A percentile compares a stretch with the other conserved stretches of the same genome.
phyloP scores from a whole-genome alignment of 495 filamentous ascomycete species.

The Penicillium canariense region DNA sequence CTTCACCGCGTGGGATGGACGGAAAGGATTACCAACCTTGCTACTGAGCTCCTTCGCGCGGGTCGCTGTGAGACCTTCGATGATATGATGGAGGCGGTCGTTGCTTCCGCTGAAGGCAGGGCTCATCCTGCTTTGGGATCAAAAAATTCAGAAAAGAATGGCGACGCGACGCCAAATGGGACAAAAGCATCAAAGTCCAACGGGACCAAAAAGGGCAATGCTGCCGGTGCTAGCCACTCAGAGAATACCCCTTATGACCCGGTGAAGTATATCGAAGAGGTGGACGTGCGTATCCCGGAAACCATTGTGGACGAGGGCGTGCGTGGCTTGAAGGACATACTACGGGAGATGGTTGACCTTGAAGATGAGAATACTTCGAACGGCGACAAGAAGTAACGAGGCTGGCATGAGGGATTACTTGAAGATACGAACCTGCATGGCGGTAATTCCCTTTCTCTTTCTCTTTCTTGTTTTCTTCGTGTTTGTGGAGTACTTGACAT shows the following conservation, averaged over 20 bases:
- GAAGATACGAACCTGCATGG: conserved; percentile 23
- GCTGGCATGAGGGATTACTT: not conserved
- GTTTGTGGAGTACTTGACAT: conserved; percentile 20
- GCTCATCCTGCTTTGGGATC: conserved; percentile 31
- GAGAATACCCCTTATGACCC: conserved; percentile 21
- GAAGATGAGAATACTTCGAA: conserved; percentile 41
- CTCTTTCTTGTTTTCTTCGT: conserved; percentile 3
- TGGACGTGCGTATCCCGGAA: conserved; percentile 43
- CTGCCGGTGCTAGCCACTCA: conserved; percentile 8
- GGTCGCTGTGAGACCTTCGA: conserved; percentile 49
- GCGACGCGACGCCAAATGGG: conserved; percentile 18
- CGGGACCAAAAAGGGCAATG: conserved; percentile 25
- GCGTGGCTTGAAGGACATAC: conserved; percentile 44
- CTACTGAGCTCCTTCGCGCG: conserved; percentile 45
- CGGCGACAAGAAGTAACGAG: conserved; percentile 27
- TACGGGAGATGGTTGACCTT: conserved; percentile 49
- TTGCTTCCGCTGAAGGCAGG: conserved; percentile 42
- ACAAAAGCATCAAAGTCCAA: conserved; percentile 24
- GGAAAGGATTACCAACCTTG: conserved; percentile 38
- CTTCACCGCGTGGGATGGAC: conserved; percentile 45
- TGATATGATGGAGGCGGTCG: conserved; percentile 44
- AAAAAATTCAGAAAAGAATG: conserved; percentile 17
- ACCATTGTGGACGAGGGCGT: conserved; percentile 46
- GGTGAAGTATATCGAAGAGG: conserved; percentile 34
- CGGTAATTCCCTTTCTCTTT: conserved; percentile 9